Percentiles rank a stretch among this genome's conserved stretches.
Evolutionary conservation across 352 stramenopile genomes (phyloP).

Genomic region (Globisporangium rhizosaccharum): DNA sequence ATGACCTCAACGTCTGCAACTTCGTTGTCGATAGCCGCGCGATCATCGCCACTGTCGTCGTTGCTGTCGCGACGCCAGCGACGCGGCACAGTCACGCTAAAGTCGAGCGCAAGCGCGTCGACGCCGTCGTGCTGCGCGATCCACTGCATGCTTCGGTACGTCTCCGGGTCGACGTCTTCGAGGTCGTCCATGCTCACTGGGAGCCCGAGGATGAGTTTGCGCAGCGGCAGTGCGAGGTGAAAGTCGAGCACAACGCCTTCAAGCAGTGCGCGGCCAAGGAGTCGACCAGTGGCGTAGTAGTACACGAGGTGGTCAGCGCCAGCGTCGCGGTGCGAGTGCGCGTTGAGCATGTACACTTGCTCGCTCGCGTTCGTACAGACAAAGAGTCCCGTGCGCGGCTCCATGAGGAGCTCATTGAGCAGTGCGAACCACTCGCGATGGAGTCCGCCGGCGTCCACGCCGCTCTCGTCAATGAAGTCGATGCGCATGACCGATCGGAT

Average conservation of each 20-base stretch:
- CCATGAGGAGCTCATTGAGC: slow-evolving; percentile 49
- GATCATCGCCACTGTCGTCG: slow-evolving; percentile 1
- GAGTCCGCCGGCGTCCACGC: slow-evolving; percentile 81
- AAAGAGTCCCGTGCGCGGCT: slow-evolving; percentile 49
- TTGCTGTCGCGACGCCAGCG: not conserved
- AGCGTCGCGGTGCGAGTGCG: slow-evolving; percentile 47
- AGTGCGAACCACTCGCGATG: slow-evolving; percentile 93
- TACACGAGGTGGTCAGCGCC: slow-evolving; percentile 69
- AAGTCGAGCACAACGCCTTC: slow-evolving; percentile 93
- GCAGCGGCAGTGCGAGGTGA: slow-evolving; percentile 93
- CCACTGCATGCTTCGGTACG: slow-evolving; percentile 59
- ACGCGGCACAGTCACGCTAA: slow-evolving; percentile 40
- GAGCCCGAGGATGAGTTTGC: slow-evolving; percentile 96
- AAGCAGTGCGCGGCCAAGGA: slow-evolving; percentile 56
- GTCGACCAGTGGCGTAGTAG: slow-evolving; percentile 44
- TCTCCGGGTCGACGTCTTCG: slow-evolving; percentile 70
- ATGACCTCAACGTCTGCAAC: slow-evolving; percentile 20
- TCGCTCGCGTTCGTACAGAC: slow-evolving; percentile 41
- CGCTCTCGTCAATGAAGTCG: slow-evolving; percentile 83
- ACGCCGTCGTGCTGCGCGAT: slow-evolving; percentile 54
- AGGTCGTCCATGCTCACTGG: slow-evolving; percentile 94
- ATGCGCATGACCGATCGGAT: slow-evolving; percentile 78
- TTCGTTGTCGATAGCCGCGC: not conserved
- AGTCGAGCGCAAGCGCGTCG: slow-evolving; percentile 52
- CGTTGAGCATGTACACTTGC: slow-evolving; percentile 59